A percentile compares a stretch with the other conserved stretches of the same genome.
phyloP scores from a whole-genome alignment of 305 asterid genomes.

The Fraxinus platypoda region DNA sequence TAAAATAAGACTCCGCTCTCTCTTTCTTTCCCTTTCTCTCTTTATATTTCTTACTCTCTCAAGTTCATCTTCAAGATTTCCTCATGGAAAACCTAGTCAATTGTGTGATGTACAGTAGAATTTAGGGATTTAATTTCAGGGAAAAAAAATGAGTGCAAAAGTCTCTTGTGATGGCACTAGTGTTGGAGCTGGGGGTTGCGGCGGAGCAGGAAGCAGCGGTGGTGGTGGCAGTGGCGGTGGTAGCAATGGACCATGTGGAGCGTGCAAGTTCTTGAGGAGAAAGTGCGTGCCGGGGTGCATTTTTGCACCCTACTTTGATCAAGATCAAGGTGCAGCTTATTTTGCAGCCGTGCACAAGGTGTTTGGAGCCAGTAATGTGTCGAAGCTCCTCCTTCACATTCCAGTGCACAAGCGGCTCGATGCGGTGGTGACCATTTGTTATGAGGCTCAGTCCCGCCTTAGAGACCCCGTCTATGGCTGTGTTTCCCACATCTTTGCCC shows the following conservation, averaged over 20 bases:
- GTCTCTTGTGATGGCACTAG: conserved; percentile 35
- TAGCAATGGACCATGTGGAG: conserved; percentile 87
- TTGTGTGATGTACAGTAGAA: neutral
- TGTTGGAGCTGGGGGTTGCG: conserved; percentile 19
- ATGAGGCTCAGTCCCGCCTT: conserved; percentile 84
- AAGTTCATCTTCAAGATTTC: neutral
- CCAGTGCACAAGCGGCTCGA: conserved; percentile 73
- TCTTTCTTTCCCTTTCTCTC: neutral
- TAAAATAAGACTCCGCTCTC: conserved; percentile 7
- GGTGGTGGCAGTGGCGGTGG: conserved; percentile 32
- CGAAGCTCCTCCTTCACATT: conserved; percentile 75
- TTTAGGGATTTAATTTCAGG: neutral
- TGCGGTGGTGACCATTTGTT: conserved; percentile 78
- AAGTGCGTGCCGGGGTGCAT: conserved; percentile 82
- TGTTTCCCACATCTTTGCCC: conserved; percentile 75
- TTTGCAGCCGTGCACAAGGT: conserved; percentile 94
- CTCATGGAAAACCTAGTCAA: conserved; percentile 24
- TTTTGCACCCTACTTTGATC: conserved; percentile 85
- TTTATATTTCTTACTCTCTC: neutral
- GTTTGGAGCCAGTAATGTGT: conserved; percentile 89
- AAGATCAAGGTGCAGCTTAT: conserved; percentile 92
- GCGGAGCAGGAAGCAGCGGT: conserved; percentile 28
- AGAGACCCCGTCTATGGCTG: conserved; percentile 87
- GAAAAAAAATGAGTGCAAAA: conserved; percentile 24
- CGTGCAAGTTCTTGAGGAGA: conserved; percentile 90